Conservation (phyloP, 2,329 filamentous ascomycete genomes). For the Pseudogymnoascus sp. region DNA sequence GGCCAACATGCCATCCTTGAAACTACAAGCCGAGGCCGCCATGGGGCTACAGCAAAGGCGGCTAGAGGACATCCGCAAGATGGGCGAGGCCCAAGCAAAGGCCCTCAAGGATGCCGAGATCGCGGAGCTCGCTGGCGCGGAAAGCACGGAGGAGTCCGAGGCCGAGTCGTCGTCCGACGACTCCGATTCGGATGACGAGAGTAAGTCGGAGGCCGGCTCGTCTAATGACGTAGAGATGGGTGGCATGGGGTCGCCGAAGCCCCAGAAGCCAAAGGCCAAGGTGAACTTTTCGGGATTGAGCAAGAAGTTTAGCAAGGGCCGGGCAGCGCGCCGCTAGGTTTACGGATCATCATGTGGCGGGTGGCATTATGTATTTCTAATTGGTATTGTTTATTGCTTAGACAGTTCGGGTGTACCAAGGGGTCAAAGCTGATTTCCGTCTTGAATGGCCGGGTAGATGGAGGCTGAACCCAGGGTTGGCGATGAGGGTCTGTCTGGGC, state of each 20-base stretch:
- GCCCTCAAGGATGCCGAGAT: neutral
- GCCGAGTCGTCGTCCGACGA: neutral
- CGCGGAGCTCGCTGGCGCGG: neutral
- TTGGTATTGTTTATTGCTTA: neutral
- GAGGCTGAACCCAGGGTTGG: neutral
- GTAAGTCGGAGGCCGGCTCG: neutral
- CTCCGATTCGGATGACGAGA: slow-evolving; percentile 1
- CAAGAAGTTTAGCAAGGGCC: slow-evolving; percentile 4
- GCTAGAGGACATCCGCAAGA: neutral
- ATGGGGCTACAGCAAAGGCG: neutral
- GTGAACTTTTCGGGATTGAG: neutral
- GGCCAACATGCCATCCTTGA: neutral
- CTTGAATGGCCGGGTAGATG: neutral
- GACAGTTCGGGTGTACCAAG: neutral
- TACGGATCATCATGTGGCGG: neutral
- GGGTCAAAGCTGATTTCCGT: neutral
- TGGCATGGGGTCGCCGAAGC: neutral
- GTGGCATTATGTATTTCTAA: neutral
- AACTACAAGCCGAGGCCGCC: neutral
- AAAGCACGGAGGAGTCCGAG: neutral
- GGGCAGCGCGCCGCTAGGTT: neutral
- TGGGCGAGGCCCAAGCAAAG: neutral
- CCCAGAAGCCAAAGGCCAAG: slow-evolving; percentile 4
- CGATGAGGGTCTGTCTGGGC: neutral
- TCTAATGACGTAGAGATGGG: neutral